Percentiles rank a stretch among this genome's conserved stretches.
phyloP scores from a whole-genome alignment of 768 basidiomycete species.

The Boletus insuetus region DNA sequence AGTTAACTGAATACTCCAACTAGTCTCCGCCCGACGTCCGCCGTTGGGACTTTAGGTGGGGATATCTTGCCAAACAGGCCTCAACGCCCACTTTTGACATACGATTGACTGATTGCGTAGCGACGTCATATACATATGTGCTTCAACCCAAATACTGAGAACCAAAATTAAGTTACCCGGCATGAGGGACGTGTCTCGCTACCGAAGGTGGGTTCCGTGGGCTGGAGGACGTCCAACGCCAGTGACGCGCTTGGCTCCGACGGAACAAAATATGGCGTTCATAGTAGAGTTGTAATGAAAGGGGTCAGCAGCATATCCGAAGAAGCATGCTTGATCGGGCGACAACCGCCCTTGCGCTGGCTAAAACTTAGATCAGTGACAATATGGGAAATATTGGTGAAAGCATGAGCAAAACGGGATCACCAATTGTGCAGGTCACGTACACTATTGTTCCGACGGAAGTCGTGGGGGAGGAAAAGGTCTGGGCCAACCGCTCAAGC shows the following conservation, averaged over 20 bases:
- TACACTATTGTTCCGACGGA: constrained; percentile 17
- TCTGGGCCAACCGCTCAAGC: neutral
- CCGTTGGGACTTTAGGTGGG: constrained; percentile 2
- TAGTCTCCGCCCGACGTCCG: neutral
- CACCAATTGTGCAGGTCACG: neutral
- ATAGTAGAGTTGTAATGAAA: neutral
- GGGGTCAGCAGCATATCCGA: neutral
- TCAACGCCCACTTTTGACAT: neutral
- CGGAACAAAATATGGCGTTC: neutral
- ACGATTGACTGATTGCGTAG: neutral
- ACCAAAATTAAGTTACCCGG: neutral
- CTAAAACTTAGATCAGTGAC: neutral
- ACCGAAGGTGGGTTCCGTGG: neutral
- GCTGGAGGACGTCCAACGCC: neutral
- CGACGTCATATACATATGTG: neutral
- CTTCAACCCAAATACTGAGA: neutral
- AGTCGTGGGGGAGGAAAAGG: neutral
- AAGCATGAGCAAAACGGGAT: neutral
- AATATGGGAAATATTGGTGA: neutral
- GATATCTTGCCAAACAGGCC: neutral
- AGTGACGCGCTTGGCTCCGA: neutral
- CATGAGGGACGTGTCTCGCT: neutral
- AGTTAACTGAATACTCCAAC: neutral
- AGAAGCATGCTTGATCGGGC: neutral
- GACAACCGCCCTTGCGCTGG: neutral